These are phyloP conservation scores for Corrigiola litoralis DNA, from an alignment of 179 eudicot genomes.

Conservation along the genomic window DNA sequence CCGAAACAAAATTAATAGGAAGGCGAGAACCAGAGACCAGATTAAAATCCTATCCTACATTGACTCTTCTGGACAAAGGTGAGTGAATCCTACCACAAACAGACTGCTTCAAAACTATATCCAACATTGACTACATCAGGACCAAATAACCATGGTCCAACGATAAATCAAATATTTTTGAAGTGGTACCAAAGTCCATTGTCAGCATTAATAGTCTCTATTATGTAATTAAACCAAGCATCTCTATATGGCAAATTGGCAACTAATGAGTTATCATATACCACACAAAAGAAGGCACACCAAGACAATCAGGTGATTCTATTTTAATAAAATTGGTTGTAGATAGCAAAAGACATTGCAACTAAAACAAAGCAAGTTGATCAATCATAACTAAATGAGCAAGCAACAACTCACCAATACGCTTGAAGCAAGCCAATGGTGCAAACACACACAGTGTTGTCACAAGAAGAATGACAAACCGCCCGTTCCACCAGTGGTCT, in stretches of 20 bases:
- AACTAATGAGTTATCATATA: neutral
- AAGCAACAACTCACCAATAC: slow-evolving; percentile 41
- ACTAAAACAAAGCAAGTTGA: neutral
- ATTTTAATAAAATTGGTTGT: too few relatives aligned
- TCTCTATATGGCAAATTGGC: slow-evolving; percentile 1
- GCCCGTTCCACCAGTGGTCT: slow-evolving; percentile 61
- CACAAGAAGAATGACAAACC: slow-evolving; percentile 46
- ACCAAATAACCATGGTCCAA: neutral
- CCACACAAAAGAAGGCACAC: neutral
- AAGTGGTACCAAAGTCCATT: neutral
- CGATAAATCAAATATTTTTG: neutral
- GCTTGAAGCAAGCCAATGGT: slow-evolving; percentile 65
- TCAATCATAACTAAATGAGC: neutral
- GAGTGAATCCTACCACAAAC: too few relatives aligned
- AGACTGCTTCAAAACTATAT: slow-evolving; percentile 1
- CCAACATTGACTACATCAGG: too few relatives aligned
- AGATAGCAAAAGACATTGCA: neutral
- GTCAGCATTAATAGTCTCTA: neutral
- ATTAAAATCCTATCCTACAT: neutral
- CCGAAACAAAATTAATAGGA: too few relatives aligned
- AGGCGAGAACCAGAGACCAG: too few relatives aligned
- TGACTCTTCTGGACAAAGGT: too few relatives aligned
- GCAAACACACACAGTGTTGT: slow-evolving; percentile 58
- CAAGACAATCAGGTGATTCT: neutral
- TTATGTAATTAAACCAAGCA: neutral